Evolutionary conservation across 108 stramenopile species (phyloP), one percentile per base, ranked within the genome.

Genomic region (Fragilariopsis cylindrus): DNA sequence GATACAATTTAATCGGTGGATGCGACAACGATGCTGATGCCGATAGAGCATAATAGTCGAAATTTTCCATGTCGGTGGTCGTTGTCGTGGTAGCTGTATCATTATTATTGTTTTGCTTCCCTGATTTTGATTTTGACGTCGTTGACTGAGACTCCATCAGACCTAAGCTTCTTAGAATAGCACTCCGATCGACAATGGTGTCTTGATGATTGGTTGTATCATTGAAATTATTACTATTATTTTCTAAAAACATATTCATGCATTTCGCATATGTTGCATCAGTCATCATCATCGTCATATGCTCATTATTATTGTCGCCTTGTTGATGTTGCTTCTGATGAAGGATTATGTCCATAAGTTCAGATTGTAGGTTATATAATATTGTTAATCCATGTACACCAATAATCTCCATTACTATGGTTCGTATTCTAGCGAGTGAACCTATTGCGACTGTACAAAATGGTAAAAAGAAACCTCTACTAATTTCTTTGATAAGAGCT

Each of bases 391-490:
- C 65, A 7, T 55, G 30, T 30, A 57, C 60, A 72, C 81, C 86
- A 18, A 81, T 54, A 18, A 81, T 54, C 45, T 66, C 70, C 66
- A 76, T 15, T 1, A 79, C 16, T 1, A 82, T 42, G 47, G 62
- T 30, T 43, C 80, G 82, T 62, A 81, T 82, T 5, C 86, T 67
- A 5, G 80, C 80, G 46, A 84, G 19, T 1, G 83, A 74, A 19
- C 74, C 76, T 58, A 91, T 43, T 4, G 85, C 87, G 0, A 90
- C 87, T 6, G 88, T 88, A 44, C 78, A 77, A 64, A 91, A 83
- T 21, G 92, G 90, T n/a, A 90, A 72, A 78, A 93, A 93, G 76
- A 85, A 89, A 6, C 90, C 90, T 55, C 92, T 65, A 42, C 80
- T 79, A 13, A 90, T 67, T 71, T 93, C 92, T 41, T 60, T 73